Conservation (phyloP, 2,329 filamentous ascomycete species). For the Lithohypha guttulata region DNA sequence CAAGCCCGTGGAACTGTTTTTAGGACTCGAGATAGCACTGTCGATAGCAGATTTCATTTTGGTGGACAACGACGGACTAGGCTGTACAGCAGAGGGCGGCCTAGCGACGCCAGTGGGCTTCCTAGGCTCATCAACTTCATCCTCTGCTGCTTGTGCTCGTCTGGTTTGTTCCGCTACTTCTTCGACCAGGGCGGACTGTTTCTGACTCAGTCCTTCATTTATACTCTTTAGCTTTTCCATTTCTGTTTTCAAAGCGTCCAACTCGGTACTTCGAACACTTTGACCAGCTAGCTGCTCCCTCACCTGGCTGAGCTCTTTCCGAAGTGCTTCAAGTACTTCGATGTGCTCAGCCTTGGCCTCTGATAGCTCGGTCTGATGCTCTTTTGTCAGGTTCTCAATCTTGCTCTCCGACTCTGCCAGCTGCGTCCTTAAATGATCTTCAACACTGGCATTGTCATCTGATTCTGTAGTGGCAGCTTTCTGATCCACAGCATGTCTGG, state of each 20-base stretch:
- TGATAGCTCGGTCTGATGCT: slow-evolving; percentile 17
- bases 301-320: slow-evolving; percentile 25
- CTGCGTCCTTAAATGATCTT: slow-evolving; percentile 13
- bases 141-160: slow-evolving; percentile 29
- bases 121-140: slow-evolving; percentile 23
- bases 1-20: background rate
- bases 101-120: background rate
- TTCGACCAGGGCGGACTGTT: background rate
- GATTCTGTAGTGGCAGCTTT: slow-evolving; percentile 28
- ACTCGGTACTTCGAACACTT: slow-evolving; percentile 10
- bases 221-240: slow-evolving; percentile 2
- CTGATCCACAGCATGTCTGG: slow-evolving; percentile 14
- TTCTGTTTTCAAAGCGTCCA: slow-evolving; percentile 10
- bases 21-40: background rate
- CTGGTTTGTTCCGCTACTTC: background rate
- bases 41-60: background rate
- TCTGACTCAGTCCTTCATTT: background rate
- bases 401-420: slow-evolving; percentile 12
- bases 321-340: slow-evolving; percentile 18
- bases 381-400: slow-evolving; percentile 20
- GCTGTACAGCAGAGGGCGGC: background rate
- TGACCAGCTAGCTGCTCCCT: slow-evolving; percentile 15
- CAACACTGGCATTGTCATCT: slow-evolving; percentile 16
- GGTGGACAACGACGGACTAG: background rate
- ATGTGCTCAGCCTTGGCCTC: slow-evolving; percentile 14